Conservation (phyloP, 2,329 filamentous ascomycete species). For the Ilyonectria mors-panacis region DNA sequence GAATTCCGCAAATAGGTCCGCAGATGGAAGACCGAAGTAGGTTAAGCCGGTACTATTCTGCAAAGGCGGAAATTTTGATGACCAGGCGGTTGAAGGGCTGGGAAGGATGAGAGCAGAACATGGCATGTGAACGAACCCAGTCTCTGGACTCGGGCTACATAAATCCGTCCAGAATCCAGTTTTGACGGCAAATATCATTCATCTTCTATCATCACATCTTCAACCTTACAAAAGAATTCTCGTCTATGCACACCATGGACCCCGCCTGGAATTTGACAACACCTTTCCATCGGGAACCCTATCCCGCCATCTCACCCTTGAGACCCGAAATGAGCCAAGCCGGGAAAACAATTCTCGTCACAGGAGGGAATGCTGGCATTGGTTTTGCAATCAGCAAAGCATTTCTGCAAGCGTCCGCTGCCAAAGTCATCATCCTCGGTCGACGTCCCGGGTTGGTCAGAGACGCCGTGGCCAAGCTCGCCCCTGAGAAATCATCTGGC, state of each 20-base stretch:
- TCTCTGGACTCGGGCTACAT: no score
- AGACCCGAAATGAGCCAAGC: background rate
- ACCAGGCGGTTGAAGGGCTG: no score
- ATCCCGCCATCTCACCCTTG: background rate
- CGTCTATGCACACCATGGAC: background rate
- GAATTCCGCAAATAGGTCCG: no score
- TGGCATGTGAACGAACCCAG: no score
- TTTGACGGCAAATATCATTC: background rate
- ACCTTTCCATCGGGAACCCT: background rate
- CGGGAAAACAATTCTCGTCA: background rate
- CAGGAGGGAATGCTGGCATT: background rate
- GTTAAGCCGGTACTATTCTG: no score
- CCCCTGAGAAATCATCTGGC: background rate
- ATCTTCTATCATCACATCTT: background rate
- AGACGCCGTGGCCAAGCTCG: background rate
- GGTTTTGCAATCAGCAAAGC: background rate
- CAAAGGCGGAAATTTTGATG: no score
- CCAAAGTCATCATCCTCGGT: background rate
- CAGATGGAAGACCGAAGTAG: no score
- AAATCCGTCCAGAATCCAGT: no score
- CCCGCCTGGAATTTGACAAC: slow-evolving; percentile 1
- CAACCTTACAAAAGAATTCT: background rate
- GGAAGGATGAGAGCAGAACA: no score
- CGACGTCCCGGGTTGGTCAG: background rate
- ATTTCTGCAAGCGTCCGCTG: background rate